Conservation (phyloP, 306 rosid genomes). For the Medicago truncatula region MtrunA17r5.0-ANR NC_053045.1:6352501-6353000, state of each 20-base stretch:
- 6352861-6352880: not conserved
- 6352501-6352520: conserved; percentile 13
- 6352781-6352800: conserved; percentile 7
- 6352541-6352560: conserved; percentile 22
- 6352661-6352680: too few relatives aligned
- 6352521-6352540: conserved; percentile 16
- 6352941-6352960: conserved; percentile 51
- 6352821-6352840: conserved; percentile 48
- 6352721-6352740: too few relatives aligned
- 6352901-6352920: conserved; percentile 34
- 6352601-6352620: not conserved
- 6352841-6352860: conserved; percentile 36
- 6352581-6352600: conserved; percentile 22
- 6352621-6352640: too few relatives aligned
- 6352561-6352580: not conserved
- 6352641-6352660: too few relatives aligned
- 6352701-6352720: too few relatives aligned
- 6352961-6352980: not conserved
- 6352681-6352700: too few relatives aligned
- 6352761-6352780: conserved; percentile 51
- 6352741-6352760: too few relatives aligned
- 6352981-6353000: conserved; percentile 52
- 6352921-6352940: conserved; percentile 34
- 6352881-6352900: not conserved
- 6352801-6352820: conserved; percentile 24